Percentiles rank a stretch among this genome's conserved stretches.
Evolutionary conservation across 768 basidiomycete genomes (phyloP).

Genomic region (Termitomyces eurrhizus): DNA sequence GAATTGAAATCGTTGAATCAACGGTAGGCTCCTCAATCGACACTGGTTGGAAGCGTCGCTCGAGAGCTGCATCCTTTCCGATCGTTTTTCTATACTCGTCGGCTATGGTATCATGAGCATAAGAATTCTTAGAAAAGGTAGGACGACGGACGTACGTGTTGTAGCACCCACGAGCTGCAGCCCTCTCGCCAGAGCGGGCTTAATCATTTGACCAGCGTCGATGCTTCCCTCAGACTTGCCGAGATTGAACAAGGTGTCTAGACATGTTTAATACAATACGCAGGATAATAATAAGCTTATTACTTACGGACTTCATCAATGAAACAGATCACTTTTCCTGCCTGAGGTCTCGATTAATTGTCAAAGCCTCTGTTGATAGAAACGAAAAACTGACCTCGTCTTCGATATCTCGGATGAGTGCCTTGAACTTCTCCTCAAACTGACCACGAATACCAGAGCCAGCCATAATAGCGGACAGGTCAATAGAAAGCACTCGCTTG

Average conservation of each 20-base stretch:
- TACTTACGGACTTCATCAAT: constrained; percentile 91
- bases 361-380: constrained; percentile 4
- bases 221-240: constrained; percentile 91
- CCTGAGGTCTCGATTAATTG: constrained; percentile 26
- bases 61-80: constrained; percentile 87
- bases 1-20: constrained; percentile 78
- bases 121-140: background rate
- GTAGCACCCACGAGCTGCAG: constrained; percentile 89
- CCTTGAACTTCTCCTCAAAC: constrained; percentile 93
- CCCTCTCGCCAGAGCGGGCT: constrained; percentile 84
- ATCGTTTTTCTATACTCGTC: constrained; percentile 92
- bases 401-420: constrained; percentile 85
- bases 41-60: constrained; percentile 88
- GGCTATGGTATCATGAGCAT: constrained; percentile 33
- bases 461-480: constrained; percentile 79
- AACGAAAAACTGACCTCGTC: constrained; percentile 50
- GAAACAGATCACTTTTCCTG: constrained; percentile 83
- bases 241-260: constrained; percentile 79
- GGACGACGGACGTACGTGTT: constrained; percentile 56
- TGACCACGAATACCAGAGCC: constrained; percentile 91
- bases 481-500: constrained; percentile 86
- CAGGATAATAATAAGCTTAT: background rate
- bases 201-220: constrained; percentile 92
- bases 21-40: constrained; percentile 87
- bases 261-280: background rate